These are phyloP conservation scores for Butyriboletus appendiculatus DNA, from an alignment of 1,284 basidiomycete genomes.

Conservation along the genomic window DNA sequence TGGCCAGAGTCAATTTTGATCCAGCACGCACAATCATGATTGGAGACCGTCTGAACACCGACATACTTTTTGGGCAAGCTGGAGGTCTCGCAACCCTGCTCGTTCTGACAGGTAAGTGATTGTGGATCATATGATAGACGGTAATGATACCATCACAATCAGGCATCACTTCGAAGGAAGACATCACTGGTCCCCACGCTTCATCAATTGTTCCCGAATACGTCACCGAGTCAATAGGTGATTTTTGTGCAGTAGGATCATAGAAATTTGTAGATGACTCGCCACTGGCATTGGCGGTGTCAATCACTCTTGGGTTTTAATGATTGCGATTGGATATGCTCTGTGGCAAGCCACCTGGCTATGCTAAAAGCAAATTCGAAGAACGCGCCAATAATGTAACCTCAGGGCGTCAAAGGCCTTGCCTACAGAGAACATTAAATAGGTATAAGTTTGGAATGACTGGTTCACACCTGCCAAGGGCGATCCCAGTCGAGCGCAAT, in stretches of 20 bases:
- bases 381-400: conserved; percentile 67
- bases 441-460: not conserved
- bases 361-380: conserved; percentile 53
- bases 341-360: conserved; percentile 45
- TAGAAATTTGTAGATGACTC: conserved; percentile 13
- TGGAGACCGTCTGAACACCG: conserved; percentile 93
- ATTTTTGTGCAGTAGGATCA: conserved; percentile 49
- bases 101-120: conserved; percentile 84
- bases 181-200: conserved; percentile 71
- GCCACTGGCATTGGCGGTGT: conserved; percentile 2
- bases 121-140: conserved; percentile 3
- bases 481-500: conserved; percentile 94
- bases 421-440: conserved; percentile 45
- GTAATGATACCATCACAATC: conserved; percentile 5
- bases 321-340: conserved; percentile 21
- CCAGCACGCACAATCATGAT: conserved; percentile 89
- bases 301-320: conserved; percentile 23
- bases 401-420: conserved; percentile 82
- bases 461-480: conserved; percentile 82
- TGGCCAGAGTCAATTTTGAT: conserved; percentile 78
- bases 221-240: conserved; percentile 71
- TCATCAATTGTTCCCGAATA: conserved; percentile 78
- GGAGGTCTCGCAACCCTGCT: conserved; percentile 87
- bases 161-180: conserved; percentile 75
- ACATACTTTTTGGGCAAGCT: conserved; percentile 88